Evolutionary conservation across 31 red algal genomes (phyloP).

Genomic region (Bonnemaisonia californica): DNA sequence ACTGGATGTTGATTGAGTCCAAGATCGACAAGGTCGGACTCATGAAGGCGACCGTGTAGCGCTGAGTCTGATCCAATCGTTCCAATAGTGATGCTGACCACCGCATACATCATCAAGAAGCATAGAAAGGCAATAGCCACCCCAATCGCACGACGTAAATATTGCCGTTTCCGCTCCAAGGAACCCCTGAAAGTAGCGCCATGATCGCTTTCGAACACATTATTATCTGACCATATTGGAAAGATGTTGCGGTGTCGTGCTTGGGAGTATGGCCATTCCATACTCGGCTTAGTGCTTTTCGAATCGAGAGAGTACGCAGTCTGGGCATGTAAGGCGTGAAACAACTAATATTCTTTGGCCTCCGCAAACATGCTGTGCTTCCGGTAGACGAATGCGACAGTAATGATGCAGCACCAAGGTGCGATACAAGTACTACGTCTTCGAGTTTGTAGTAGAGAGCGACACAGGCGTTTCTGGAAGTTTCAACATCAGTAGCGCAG

Average conservation of each 20-base stretch:
- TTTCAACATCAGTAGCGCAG: too few relatives aligned
- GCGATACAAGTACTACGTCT: too few relatives aligned
- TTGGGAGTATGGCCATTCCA: neutral
- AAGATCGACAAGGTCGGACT: neutral
- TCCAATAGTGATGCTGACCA: neutral
- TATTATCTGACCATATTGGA: neutral
- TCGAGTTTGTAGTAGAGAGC: too few relatives aligned
- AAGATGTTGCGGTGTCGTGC: neutral
- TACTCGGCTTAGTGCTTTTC: neutral
- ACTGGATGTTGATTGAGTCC: neutral
- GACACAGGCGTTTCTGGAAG: too few relatives aligned
- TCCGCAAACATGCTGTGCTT: too few relatives aligned
- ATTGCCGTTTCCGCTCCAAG: neutral
- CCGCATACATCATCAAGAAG: neutral
- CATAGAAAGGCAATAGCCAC: neutral
- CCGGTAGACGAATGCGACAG: too few relatives aligned
- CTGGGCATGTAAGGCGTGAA: too few relatives aligned
- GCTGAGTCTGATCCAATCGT: neutral
- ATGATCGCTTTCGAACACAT: neutral
- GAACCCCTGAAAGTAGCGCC: neutral
- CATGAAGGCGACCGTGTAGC: neutral
- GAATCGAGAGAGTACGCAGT: neutral
- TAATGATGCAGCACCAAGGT: too few relatives aligned
- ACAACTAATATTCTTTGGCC: too few relatives aligned
- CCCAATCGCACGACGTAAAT: neutral